phyloP scores from a whole-genome alignment of 2,329 filamentous ascomycete species.

The Xylariaceae sp. region DNA sequence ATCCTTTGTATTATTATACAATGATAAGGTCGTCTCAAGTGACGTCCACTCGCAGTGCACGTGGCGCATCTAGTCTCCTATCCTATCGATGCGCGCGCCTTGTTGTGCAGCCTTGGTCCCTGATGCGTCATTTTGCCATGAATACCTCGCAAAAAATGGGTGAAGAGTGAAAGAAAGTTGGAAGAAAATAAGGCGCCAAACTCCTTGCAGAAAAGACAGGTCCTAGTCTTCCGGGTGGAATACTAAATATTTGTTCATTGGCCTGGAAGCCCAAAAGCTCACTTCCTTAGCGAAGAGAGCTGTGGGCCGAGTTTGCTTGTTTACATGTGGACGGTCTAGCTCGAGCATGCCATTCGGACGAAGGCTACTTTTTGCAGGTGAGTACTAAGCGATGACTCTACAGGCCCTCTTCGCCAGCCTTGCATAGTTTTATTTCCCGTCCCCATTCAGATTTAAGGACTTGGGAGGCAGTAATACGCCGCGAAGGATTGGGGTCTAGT shows the following conservation, averaged over 20 bases:
- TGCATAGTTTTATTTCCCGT: slow-evolving; percentile 95
- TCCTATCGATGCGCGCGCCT: slow-evolving; percentile 38
- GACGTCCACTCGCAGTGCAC: slow-evolving; percentile 37
- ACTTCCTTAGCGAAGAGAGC: background rate
- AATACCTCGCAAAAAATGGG: slow-evolving; percentile 21
- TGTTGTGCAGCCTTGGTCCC: slow-evolving; percentile 34
- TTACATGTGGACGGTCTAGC: slow-evolving; percentile 5
- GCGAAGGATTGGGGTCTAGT: slow-evolving; percentile 88
- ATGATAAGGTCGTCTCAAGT: slow-evolving; percentile 29
- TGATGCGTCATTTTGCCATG: slow-evolving; percentile 29
- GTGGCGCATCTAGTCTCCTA: slow-evolving; percentile 37
- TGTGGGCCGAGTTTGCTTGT: background rate
- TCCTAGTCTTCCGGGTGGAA: slow-evolving; percentile 31
- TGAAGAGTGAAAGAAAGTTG: slow-evolving; percentile 23
- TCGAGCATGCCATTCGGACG: background rate
- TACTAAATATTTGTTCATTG: slow-evolving; percentile 5
- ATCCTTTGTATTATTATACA: slow-evolving; percentile 36
- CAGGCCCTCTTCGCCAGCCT: slow-evolving; percentile 93
- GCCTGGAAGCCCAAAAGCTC: slow-evolving; percentile 1
- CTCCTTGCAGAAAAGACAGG: slow-evolving; percentile 37
- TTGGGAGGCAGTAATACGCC: slow-evolving; percentile 93
- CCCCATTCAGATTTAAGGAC: slow-evolving; percentile 99
- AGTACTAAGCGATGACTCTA: slow-evolving; percentile 47
- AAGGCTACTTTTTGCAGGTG: slow-evolving; percentile 19
- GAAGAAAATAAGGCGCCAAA: slow-evolving; percentile 31